Base-by-base conservation (phyloP, 1,139 yeast species). In the Candida freyschussii region DNA sequence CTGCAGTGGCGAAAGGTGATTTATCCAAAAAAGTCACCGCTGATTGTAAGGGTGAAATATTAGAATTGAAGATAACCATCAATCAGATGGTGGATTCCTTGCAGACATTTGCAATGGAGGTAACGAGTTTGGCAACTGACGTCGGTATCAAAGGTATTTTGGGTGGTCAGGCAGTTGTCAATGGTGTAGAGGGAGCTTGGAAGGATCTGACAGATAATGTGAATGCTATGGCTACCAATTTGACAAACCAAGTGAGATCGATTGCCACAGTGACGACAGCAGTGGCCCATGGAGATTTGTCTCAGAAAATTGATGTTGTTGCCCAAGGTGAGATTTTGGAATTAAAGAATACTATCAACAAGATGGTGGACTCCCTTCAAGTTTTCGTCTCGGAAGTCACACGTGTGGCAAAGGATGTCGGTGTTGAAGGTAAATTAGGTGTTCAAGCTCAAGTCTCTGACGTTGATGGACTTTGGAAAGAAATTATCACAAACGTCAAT, bases 131-230 rank as follows among this genome's bases (percentile, higher is more conserved):
- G 41, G 89, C 95, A 2, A 72, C 93, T 18, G 89, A 85, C 53
- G 95, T 85, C 44, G 95, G 95, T 50, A 85, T 94, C 3, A 77
- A 83, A 47, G 95, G 95, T 60, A 80, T 83, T 39, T 63, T 85
- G 42, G 95, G 95, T 30, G 95, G 95, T 15, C 95, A 85, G 57
- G 95, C 95, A 4, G 83, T 83, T 55, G 95, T 85, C 13, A 87
- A 83, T 49, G 95, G 84, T 57, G 95, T 85, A 18, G 95, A 84
- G 60, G 95, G 95, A 31, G 89, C 93, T 8, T 85, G 95, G 95
- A 84, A 83, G 52, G 94, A 87, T 26, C 84, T 85, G 27, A 85
- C 95, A 0, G 93, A 83, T 56, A 85, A 84, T 50, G 95, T 85
- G 42, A 85, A 85, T 53, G 74, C 82, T 27, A 85, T 85, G 95